A percentile compares a stretch with the other conserved stretches of the same genome.
Conservation (phyloP, 306 rosid species). For the Castanopsis chinensis region DNA sequence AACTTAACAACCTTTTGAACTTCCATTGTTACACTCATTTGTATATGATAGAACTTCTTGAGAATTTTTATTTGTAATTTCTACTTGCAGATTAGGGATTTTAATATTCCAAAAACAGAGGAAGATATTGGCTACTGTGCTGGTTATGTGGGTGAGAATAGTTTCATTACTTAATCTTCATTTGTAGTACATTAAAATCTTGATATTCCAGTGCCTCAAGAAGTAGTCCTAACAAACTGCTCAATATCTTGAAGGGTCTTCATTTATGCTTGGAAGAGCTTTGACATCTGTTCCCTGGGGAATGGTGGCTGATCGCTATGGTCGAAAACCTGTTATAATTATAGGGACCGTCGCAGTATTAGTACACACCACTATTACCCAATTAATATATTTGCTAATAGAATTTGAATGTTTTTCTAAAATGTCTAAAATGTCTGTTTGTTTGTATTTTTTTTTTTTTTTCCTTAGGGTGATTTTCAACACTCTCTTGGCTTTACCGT, state of each 20-base stretch:
- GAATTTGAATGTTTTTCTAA: background rate
- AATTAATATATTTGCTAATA: background rate
- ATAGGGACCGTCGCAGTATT: slow-evolving; percentile 56
- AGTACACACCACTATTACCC: slow-evolving; percentile 13
- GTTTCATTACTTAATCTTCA: slow-evolving; percentile 1
- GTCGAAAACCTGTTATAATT: slow-evolving; percentile 72
- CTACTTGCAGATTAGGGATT: slow-evolving; percentile 66
- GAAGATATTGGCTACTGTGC: slow-evolving; percentile 81
- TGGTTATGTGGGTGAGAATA: slow-evolving; percentile 71
- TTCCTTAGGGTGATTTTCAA: slow-evolving; percentile 67
- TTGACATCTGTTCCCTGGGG: slow-evolving; percentile 84
- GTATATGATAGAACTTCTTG: background rate
- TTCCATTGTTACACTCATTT: slow-evolving; percentile 1
- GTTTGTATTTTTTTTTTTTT: background rate
- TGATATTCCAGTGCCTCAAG: background rate
- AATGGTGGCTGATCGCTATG: slow-evolving; percentile 75
- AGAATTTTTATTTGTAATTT: background rate
- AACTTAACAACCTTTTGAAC: background rate
- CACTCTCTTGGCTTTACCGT: slow-evolving; percentile 86
- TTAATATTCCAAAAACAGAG: slow-evolving; percentile 66
- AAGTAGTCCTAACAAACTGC: background rate
- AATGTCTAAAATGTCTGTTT: background rate
- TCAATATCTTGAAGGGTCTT: slow-evolving; percentile 51
- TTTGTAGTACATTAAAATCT: background rate
- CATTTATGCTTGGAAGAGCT: slow-evolving; percentile 81